These are phyloP conservation scores for Cladophialophora psammophila DNA, from an alignment of 2,329 filamentous ascomycete genomes.

Conservation along the genomic window DNA sequence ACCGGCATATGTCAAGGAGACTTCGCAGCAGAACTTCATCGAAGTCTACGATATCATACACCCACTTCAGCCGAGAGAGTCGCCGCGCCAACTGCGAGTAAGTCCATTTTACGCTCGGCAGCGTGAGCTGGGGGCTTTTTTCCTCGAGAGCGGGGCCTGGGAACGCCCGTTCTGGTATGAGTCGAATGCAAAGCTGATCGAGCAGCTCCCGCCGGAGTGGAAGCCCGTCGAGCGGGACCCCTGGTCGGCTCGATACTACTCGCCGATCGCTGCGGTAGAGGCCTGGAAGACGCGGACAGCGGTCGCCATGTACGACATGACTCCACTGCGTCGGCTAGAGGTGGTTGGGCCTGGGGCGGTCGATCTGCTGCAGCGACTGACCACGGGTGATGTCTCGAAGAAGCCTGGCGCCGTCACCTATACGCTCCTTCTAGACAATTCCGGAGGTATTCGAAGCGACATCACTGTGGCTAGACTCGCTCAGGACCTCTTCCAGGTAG, in stretches of 20 bases:
- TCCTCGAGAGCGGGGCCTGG: slow-evolving; percentile 67
- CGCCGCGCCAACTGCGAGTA: slow-evolving; percentile 65
- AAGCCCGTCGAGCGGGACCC: slow-evolving; percentile 62
- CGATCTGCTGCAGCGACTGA: slow-evolving; percentile 61
- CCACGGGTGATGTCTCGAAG: slow-evolving; percentile 48
- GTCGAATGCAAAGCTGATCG: slow-evolving; percentile 61
- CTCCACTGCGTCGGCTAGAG: slow-evolving; percentile 65
- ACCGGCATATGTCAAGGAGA: slow-evolving; percentile 64
- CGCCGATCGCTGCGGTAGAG: slow-evolving; percentile 65
- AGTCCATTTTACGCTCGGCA: slow-evolving; percentile 66
- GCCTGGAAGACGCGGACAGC: slow-evolving; percentile 71
- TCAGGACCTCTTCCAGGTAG: slow-evolving; percentile 58
- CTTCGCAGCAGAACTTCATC: slow-evolving; percentile 67
- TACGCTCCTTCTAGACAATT: slow-evolving; percentile 62
- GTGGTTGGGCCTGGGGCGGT: slow-evolving; percentile 65
- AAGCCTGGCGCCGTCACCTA: slow-evolving; percentile 62
- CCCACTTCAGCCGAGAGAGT: slow-evolving; percentile 64
- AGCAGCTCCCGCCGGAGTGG: slow-evolving; percentile 62
- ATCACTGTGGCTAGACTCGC: slow-evolving; percentile 63
- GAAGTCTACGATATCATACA: slow-evolving; percentile 72
- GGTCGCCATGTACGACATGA: slow-evolving; percentile 70
- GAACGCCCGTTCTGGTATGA: slow-evolving; percentile 70
- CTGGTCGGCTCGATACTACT: slow-evolving; percentile 66
- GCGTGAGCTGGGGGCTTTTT: slow-evolving; percentile 59
- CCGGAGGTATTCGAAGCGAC: slow-evolving; percentile 64